Conservation (phyloP, 305 asterid species). For the Solanum hybrid region DNA sequence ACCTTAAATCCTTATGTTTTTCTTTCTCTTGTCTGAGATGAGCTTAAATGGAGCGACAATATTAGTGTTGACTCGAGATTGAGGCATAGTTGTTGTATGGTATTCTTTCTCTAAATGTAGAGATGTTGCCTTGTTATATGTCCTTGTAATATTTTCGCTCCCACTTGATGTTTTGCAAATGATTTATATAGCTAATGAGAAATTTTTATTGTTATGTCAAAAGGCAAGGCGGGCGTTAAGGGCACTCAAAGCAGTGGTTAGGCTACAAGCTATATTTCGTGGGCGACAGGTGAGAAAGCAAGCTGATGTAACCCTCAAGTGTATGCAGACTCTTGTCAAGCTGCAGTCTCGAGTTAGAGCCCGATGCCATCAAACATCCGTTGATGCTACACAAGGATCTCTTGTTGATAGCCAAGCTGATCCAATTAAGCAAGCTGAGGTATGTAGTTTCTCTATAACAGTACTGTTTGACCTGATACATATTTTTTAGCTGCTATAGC, state of each 20-base stretch:
- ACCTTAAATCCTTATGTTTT: background rate
- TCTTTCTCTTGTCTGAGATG: background rate
- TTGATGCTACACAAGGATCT: slow-evolving; percentile 7
- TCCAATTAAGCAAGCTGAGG: slow-evolving; percentile 59
- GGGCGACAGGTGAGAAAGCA: slow-evolving; percentile 76
- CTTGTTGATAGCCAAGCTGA: slow-evolving; percentile 23
- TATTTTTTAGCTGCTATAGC: background rate
- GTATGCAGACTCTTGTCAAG: slow-evolving; percentile 91
- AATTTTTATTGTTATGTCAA: background rate
- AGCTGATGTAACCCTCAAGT: slow-evolving; percentile 73
- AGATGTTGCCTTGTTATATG: background rate
- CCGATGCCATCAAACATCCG: slow-evolving; percentile 34
- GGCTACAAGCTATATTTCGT: slow-evolving; percentile 86
- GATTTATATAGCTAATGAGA: background rate
- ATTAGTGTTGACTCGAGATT: background rate
- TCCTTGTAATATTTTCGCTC: background rate
- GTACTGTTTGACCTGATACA: background rate
- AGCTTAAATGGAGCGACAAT: background rate
- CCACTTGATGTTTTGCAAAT: background rate
- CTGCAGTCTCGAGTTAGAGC: slow-evolving; percentile 79
- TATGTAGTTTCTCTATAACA: slow-evolving; percentile 11
- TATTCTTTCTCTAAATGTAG: background rate
- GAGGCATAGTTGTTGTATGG: background rate
- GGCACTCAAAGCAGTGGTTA: slow-evolving; percentile 75
- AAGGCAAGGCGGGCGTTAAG: slow-evolving; percentile 92